Conservation (phyloP, 2,329 filamentous ascomycete genomes). For the Penicillium sp. region DNA sequence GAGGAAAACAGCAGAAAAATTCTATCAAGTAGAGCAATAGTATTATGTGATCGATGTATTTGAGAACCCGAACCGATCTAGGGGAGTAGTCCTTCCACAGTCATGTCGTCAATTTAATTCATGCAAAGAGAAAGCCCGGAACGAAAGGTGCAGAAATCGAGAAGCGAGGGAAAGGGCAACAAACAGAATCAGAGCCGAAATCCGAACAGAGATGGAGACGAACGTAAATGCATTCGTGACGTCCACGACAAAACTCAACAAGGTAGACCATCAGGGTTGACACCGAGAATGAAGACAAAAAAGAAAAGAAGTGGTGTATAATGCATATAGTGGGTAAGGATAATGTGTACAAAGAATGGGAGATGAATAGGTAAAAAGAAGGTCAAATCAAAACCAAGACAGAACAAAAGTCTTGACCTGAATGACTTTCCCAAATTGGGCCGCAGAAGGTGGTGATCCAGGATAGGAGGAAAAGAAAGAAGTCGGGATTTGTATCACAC, state of each 20-base stretch:
- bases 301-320: conserved; percentile 14
- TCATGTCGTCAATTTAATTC: not conserved
- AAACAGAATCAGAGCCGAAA: conserved; percentile 2
- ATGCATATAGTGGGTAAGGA: conserved; percentile 19
- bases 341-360: conserved; percentile 26
- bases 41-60: not conserved
- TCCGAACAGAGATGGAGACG: not conserved
- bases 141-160: not conserved
- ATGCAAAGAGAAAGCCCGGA: conserved; percentile 10
- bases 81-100: not conserved
- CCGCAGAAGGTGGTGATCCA: not conserved
- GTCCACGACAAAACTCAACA: conserved; percentile 1
- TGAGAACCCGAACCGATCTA: not conserved
- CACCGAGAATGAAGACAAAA: not conserved
- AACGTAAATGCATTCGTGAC: not conserved
- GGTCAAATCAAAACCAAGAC: not conserved
- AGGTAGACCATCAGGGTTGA: not conserved
- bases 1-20: not conserved
- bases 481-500: not conserved
- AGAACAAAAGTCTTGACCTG: not conserved
- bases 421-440: not conserved
- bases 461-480: not conserved
- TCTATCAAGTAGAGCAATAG: not conserved
- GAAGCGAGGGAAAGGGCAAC: not conserved
- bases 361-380: conserved; percentile 7